Evolutionary conservation across 495 filamentous ascomycete species (phyloP).

Genomic region (Hypomontagnella monticulosa): DNA sequence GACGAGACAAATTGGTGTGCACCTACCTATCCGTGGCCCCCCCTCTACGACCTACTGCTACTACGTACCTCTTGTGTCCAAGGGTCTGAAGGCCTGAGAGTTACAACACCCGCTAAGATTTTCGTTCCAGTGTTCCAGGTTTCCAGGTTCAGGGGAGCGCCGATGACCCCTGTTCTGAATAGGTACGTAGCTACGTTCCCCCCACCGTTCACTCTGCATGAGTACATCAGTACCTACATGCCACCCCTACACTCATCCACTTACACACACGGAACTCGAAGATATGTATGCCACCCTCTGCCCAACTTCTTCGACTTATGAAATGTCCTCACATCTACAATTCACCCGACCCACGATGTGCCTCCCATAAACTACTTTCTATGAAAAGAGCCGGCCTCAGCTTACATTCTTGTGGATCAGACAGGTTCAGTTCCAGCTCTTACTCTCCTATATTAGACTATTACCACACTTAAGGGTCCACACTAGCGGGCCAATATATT

Average conservation of each 20-base stretch:
- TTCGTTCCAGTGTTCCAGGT: constrained; percentile 41
- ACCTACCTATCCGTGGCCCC: constrained; percentile 10
- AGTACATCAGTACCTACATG: background rate
- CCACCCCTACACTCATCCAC: constrained; percentile 24
- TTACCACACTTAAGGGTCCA: constrained; percentile 10
- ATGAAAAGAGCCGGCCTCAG: constrained; percentile 46
- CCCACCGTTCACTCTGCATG: constrained; percentile 6
- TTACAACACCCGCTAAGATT: constrained; percentile 43
- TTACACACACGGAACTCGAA: constrained; percentile 7
- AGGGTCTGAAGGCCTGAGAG: constrained; percentile 37
- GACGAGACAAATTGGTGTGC: constrained; percentile 9
- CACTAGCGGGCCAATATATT: constrained; percentile 27
- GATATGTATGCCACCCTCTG: constrained; percentile 39
- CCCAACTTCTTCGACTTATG: constrained; percentile 38
- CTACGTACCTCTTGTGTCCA: no score
- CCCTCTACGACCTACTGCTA: no score
- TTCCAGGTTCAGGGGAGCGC: constrained; percentile 46
- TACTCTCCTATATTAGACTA: constrained; percentile 15
- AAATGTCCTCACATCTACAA: constrained; percentile 23
- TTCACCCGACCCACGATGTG: constrained; percentile 25
- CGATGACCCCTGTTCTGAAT: constrained; percentile 16
- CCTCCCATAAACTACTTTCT: constrained; percentile 27
- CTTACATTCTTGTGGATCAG: constrained; percentile 41
- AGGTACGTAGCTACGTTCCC: constrained; percentile 40
- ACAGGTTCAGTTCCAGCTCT: constrained; percentile 32